These are phyloP conservation scores for Prorocentrum cordatum DNA, from an alignment of 169 alveolate genomes.

Conservation along the genomic window DNA sequence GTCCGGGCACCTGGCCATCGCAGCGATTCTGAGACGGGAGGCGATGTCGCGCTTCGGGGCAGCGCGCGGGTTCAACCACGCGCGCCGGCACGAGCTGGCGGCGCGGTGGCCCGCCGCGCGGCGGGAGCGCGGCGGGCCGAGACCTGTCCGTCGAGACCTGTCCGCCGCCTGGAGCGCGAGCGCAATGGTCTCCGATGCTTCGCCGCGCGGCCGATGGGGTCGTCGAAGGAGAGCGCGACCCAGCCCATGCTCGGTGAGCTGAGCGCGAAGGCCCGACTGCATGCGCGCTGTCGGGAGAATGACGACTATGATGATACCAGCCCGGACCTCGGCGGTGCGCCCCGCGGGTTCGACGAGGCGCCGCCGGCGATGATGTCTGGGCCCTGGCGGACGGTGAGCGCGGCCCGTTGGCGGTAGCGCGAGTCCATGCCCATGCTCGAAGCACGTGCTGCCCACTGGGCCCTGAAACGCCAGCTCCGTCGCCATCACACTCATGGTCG, in stretches of 20 bases:
- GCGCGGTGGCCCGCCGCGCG: slow-evolving; percentile 12
- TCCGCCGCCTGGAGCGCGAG: background rate
- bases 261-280: background rate
- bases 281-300: background rate
- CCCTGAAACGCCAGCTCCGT: background rate
- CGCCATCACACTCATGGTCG: background rate
- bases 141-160: background rate
- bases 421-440: background rate
- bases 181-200: slow-evolving; percentile 25
- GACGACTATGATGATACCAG: no score
- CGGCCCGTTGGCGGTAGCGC: background rate
- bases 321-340: no score
- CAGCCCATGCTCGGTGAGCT: background rate
- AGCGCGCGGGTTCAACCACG: background rate
- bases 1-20: no score
- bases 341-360: no score
- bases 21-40: no score
- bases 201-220: slow-evolving; percentile 24
- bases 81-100: background rate
- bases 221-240: background rate
- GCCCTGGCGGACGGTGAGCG: background rate
- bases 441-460: background rate
- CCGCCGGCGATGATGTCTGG: background rate
- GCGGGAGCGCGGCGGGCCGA: background rate
- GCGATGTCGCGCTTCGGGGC: background rate